A percentile compares a stretch with the other conserved stretches of the same genome.
Evolutionary conservation across 2,329 filamentous ascomycete species (phyloP).

Genomic region (Diaporthe sp.): DNA sequence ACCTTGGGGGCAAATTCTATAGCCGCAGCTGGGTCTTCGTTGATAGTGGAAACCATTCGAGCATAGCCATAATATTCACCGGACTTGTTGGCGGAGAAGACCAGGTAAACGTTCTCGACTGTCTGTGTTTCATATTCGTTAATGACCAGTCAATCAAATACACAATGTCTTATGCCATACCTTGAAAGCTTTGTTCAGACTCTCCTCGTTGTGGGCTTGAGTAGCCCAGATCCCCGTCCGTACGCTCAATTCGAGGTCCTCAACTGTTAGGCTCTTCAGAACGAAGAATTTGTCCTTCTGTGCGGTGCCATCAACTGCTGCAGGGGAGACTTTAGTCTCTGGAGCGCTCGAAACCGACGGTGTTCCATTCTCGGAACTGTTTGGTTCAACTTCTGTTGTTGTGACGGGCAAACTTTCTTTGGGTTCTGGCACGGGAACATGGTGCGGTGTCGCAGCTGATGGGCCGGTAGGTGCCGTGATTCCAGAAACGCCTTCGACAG

Average conservation of each 20-base stretch:
- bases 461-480: slow-evolving; percentile 69
- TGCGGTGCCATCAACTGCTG: slow-evolving; percentile 42
- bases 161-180: slow-evolving; percentile 60
- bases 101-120: slow-evolving; percentile 87
- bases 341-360: slow-evolving; percentile 13
- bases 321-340: slow-evolving; percentile 16
- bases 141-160: not conserved
- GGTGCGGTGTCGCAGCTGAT: slow-evolving; percentile 53
- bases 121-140: slow-evolving; percentile 61
- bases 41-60: slow-evolving; percentile 88
- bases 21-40: slow-evolving; percentile 79
- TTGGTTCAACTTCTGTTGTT: slow-evolving; percentile 30
- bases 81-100: slow-evolving; percentile 98
- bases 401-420: slow-evolving; percentile 33
- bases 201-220: slow-evolving; percentile 91
- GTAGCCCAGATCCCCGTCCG: slow-evolving; percentile 93
- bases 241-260: slow-evolving; percentile 92
- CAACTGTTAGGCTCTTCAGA: slow-evolving; percentile 90
- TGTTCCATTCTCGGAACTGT: slow-evolving; percentile 22
- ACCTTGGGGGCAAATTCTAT: slow-evolving; percentile 78
- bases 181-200: slow-evolving; percentile 85
- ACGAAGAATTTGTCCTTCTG: slow-evolving; percentile 87
- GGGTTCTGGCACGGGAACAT: slow-evolving; percentile 31
- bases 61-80: slow-evolving; percentile 98
- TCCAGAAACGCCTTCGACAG: slow-evolving; percentile 61